Base-by-base conservation (phyloP, 106 monocot species). In the Xerophyta viscosa region DNA sequence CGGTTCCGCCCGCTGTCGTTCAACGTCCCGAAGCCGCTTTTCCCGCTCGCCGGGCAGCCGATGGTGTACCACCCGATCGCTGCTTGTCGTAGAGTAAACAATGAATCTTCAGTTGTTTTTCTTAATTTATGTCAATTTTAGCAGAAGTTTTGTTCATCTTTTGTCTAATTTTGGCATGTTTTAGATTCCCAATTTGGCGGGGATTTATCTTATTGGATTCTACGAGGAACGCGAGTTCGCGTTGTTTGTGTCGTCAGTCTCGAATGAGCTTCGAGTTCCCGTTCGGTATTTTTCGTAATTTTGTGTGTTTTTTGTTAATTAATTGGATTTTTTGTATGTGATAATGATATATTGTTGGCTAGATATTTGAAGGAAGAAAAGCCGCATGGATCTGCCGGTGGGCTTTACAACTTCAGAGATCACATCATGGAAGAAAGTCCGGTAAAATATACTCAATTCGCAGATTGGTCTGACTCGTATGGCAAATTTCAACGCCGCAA, bases 291-390 rank as follows among this genome's bases (percentile, higher is more conserved):
- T 46, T 3, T 46, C 46, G 3, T 46, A 18, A 7, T 3, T 58
- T 54, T 46, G 13, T 14, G 8, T 14, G 15, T 9, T 44, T 44
- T 46, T 17, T 2, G 46, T 10, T n/a, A 39, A 8, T 8, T 7
- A 39, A 12, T 2, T 3, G 6, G 20, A 46, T 1, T 6, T 46
- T 46, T 17, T 18, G 19, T 46, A 18, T 27, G 29, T 29, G 2
- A n/a, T 19, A 31, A 20, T 22, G 11, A 13, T 17, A 33, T 61
- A 14, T 1, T 48, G 26, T n/a, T n/a, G 37, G 18, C 44, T 64
- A 98, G 89, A 26, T 98, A 98, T 62, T 66, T 98, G 60, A 82
- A 57, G 68, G 96, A 98, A 68, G 96, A 98, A 17, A 98, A 82
- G 66, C 96, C 96, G 5, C 89, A 69, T 62, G 96, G 96, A 19